These are phyloP conservation scores for Malassezia arunalokei DNA, from an alignment of 1,284 basidiomycete species.

Conservation along the genomic window DNA sequence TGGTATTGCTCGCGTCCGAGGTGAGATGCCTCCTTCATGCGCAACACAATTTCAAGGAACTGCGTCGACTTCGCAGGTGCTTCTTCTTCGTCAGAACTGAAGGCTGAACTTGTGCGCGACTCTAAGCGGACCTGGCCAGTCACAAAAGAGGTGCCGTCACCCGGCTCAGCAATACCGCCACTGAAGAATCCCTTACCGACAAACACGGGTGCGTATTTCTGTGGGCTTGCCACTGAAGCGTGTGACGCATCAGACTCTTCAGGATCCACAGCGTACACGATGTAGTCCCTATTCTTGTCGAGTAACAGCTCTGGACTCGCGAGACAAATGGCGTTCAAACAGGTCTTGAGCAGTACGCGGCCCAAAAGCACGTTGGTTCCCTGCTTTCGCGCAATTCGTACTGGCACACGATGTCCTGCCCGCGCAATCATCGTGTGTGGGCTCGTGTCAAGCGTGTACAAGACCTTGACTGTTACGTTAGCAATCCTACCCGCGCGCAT, in stretches of 20 bases:
- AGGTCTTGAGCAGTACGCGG: conserved; percentile 36
- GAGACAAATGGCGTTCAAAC: conserved; percentile 36
- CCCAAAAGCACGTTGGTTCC: conserved; percentile 23
- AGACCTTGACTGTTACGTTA: conserved; percentile 35
- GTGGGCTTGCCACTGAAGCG: conserved; percentile 13
- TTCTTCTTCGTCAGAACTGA: conserved; percentile 31
- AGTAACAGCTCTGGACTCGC: conserved; percentile 38
- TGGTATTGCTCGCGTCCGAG: conserved; percentile 35
- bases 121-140: conserved; percentile 35
- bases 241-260: conserved; percentile 29
- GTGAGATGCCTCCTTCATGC: conserved; percentile 34
- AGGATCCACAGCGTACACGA: conserved; percentile 44
- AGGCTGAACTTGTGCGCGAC: conserved; percentile 12
- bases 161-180: conserved; percentile 35
- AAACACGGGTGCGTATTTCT: conserved; percentile 20
- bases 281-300: conserved; percentile 35
- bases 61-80: conserved; percentile 25
- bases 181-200: conserved; percentile 42
- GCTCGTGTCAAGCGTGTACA: conserved; percentile 40
- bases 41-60: conserved; percentile 37
- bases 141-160: conserved; percentile 36
- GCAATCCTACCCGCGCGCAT: not conserved
- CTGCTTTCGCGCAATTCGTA: conserved; percentile 18
- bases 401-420: conserved; percentile 20
- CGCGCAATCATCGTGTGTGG: conserved; percentile 39